Evolutionary conservation across 768 basidiomycete species (phyloP), one percentile per base, ranked within the genome.

Genomic region (Favolaschia claudopus): DNA sequence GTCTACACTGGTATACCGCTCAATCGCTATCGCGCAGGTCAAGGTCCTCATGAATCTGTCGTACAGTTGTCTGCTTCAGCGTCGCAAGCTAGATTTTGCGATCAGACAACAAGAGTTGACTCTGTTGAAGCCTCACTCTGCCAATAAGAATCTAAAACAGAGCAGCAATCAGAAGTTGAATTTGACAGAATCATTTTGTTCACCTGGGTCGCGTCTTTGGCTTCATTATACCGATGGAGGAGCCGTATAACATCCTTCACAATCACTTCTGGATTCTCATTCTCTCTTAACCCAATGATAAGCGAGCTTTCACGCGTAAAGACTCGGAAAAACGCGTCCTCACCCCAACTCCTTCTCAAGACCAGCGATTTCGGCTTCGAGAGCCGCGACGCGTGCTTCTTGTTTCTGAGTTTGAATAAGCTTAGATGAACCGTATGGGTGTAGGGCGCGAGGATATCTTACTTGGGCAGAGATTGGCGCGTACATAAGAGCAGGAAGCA

Each of bases 151-250:
- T 87, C 92, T 93, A 58, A 28, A 45, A 19, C 17, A 36, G 29
- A 9, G 25, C 42, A 15, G 27, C 45, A 6, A 39, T 19, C 7
- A 17, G 15, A 20, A 49, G 29, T 28, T 49, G 25, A n/a, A 39
- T 46, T 59, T 29, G 15, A 28, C 46, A 57, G 33, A 39, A 24
- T 44, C 40, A 51, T 17, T 27, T 19, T 25, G 60, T 69, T 58
- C 58, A 86, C 91, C 86, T 93, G 92, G 0, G 89, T 81, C 5
- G 91, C 92, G 69, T 93, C 92, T 68, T 93, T 93, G 9, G 89
- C 84, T 70, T 93, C 92, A 59, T 93, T 93, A 60, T 92, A 93
- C 33, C 76, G 77, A 70, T 93, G 92, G 32, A 92, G 75, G 4
- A 91, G 76, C 63, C 82, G 83, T 70, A 92, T 92, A 65, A 92